Evolutionary conservation across 2,329 filamentous ascomycete species (phyloP).

Genomic region (Colletotrichum sojae): DNA sequence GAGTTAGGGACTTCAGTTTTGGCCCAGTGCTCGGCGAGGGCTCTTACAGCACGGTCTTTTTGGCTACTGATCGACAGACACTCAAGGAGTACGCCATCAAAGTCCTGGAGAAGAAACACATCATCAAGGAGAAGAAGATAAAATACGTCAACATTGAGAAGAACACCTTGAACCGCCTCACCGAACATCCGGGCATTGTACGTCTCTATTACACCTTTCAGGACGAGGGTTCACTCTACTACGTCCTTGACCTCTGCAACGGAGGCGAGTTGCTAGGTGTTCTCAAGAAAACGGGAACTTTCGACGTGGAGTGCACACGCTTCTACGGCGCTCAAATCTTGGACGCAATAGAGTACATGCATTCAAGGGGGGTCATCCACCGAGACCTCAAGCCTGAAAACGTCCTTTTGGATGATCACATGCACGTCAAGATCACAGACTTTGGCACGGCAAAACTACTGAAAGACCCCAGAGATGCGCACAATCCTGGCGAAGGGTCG

Average conservation of each 20-base stretch:
- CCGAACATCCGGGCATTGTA: conserved; percentile 96
- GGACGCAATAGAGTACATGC: conserved; percentile 98
- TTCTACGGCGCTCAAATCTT: conserved; percentile 98
- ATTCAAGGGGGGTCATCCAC: conserved; percentile 94
- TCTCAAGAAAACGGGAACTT: conserved; percentile 93
- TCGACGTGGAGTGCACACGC: conserved; percentile 92
- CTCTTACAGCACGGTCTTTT: conserved; percentile 96
- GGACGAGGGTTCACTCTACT: conserved; percentile 95
- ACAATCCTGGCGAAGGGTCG: conserved; percentile 57
- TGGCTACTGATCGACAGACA: conserved; percentile 93
- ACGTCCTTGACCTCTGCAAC: conserved; percentile 93
- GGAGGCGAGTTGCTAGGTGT: conserved; percentile 94
- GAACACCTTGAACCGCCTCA: conserved; percentile 95
- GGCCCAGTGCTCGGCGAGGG: conserved; percentile 92
- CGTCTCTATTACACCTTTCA: conserved; percentile 99
- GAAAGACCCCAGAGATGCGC: conserved; percentile 67
- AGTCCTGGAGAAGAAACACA: conserved; percentile 97
- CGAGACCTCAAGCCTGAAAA: conserved; percentile 98
- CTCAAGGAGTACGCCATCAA: conserved; percentile 98
- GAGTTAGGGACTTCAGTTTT: conserved; percentile 96
- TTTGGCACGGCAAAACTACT: conserved; percentile 98
- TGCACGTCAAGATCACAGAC: conserved; percentile 99
- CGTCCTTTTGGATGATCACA: conserved; percentile 92
- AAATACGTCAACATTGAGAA: conserved; percentile 99
- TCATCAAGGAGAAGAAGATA: conserved; percentile 99